phyloP scores from a whole-genome alignment of 345 rosid genomes.

The Pelargonium nanum region DNA sequence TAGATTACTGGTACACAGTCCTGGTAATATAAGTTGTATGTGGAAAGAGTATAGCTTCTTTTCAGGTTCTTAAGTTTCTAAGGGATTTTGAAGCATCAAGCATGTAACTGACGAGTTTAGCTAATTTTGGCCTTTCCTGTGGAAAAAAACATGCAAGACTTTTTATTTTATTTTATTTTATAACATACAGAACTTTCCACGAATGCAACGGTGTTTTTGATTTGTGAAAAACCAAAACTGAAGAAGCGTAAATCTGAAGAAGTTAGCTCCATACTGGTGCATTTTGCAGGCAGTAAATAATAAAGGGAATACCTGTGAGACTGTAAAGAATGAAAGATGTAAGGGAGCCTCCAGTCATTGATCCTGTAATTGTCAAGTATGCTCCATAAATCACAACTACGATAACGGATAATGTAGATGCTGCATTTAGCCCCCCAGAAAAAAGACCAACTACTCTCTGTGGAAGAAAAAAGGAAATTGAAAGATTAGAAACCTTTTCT shows the following conservation, averaged over 20 bases:
- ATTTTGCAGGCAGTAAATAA: slow-evolving; percentile 1
- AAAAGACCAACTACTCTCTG: slow-evolving; percentile 63
- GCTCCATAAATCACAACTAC: slow-evolving; percentile 83
- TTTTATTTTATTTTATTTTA: too few relatives aligned
- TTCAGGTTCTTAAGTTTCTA: too few relatives aligned
- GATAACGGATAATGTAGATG: slow-evolving; percentile 69
- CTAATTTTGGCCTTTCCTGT: too few relatives aligned
- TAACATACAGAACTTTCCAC: background rate
- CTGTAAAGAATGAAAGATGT: slow-evolving; percentile 96
- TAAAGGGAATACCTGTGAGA: slow-evolving; percentile 61
- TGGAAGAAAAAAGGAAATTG: slow-evolving; percentile 7
- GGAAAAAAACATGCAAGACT: background rate
- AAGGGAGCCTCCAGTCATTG: slow-evolving; percentile 78
- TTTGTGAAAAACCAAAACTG: background rate
- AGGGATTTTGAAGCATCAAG: too few relatives aligned
- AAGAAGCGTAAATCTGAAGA: background rate
- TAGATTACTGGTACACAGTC: background rate
- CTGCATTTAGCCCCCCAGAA: slow-evolving; percentile 82
- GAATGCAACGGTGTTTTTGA: background rate
- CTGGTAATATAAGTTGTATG: background rate
- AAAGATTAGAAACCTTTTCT: background rate
- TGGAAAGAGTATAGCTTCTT: too few relatives aligned
- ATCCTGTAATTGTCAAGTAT: slow-evolving; percentile 68
- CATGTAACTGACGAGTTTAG: too few relatives aligned
- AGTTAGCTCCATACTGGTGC: background rate